Conservation (phyloP, 2,329 filamentous ascomycete genomes). For the Xylaria arbuscula region DNA sequence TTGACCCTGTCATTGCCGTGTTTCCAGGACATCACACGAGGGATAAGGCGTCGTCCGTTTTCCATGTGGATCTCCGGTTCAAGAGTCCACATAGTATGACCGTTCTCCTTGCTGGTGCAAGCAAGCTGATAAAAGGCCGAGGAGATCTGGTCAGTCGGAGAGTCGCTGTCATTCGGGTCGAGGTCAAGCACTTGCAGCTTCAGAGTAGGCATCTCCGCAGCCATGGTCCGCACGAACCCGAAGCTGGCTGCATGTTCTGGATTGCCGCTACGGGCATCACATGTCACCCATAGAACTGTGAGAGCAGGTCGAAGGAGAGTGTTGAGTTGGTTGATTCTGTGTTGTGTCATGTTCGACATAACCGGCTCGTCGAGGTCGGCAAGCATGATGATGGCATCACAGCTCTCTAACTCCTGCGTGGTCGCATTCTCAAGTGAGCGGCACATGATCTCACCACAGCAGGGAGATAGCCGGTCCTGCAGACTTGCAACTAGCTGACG, state of each 20-base stretch:
- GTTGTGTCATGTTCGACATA: slow-evolving; percentile 51
- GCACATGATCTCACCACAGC: slow-evolving; percentile 40
- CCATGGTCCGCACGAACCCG: slow-evolving; percentile 49
- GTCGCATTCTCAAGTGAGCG: slow-evolving; percentile 48
- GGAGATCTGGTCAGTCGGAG: slow-evolving; percentile 33
- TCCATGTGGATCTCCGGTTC: slow-evolving; percentile 56
- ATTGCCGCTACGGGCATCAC: slow-evolving; percentile 38
- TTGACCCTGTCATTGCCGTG: slow-evolving; percentile 55
- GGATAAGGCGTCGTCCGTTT: slow-evolving; percentile 50
- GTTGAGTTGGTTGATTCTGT: slow-evolving; percentile 45
- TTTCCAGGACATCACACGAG: slow-evolving; percentile 55
- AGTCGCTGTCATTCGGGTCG: slow-evolving; percentile 30
- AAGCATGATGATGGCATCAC: slow-evolving; percentile 52
- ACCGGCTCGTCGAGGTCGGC: slow-evolving; percentile 53
- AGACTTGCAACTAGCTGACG: slow-evolving; percentile 41
- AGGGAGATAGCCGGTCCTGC: slow-evolving; percentile 36
- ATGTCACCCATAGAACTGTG: slow-evolving; percentile 47
- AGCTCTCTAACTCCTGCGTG: slow-evolving; percentile 37
- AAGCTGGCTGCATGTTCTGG: slow-evolving; percentile 47
- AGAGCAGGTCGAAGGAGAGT: slow-evolving; percentile 42
- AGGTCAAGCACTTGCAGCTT: slow-evolving; percentile 47
- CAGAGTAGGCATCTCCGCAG: slow-evolving; percentile 47
- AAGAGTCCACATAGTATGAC: slow-evolving; percentile 44
- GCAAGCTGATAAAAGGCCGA: slow-evolving; percentile 39
- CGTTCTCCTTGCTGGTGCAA: neutral